Base-by-base conservation (phyloP, 1,139 yeast genomes). In the Candida dubliniensis region DNA sequence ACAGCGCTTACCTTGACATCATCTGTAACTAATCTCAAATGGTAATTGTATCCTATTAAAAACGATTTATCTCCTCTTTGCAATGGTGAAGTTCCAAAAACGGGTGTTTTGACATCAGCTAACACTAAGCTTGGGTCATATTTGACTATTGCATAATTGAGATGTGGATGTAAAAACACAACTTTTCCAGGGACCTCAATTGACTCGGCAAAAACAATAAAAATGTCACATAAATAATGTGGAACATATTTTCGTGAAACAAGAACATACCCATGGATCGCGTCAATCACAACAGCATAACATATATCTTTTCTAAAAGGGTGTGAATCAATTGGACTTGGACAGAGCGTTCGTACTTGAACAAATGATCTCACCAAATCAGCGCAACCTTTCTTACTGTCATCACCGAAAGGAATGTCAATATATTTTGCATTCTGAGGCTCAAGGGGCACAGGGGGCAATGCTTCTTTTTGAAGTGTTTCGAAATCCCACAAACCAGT, bases 401-500 rank as follows among this genome's bases (percentile, higher is more conserved):
- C 61, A 45, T 78, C 77, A 40, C 77, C 82, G 34, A 82, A 71
- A 27, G 90, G 87, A 27, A 86, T 74, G 48, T 86, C 89, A 38
- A 85, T 77, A 56, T 81, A 86, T 56, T 79, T 82, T 2, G 95
- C 96, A 41, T 75, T 68, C 51, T 78, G 84, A 2, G 90, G 83
- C 31, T 49, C 49, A 2, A 55, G 45, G 26, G 63, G 58, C 11
- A 76, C 56, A 13, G 83, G 74, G 2, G 84, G 81, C 27, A 83
- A 59, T 2, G 91, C 82, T 32, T 71, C 64, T 12, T 81, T 82
- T 48, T 85, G 91, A 30, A 90, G 62, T 34, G 81, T 79, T 10
- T 74, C 74, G 59, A 83, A 87, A 60, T 90, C 96, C 97, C 97
- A 91, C 29, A 89, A 63, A 2, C 98, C 97, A 1, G 95, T 82